phyloP scores from a whole-genome alignment of 768 basidiomycete genomes.

The Suillus discolor region DNA sequence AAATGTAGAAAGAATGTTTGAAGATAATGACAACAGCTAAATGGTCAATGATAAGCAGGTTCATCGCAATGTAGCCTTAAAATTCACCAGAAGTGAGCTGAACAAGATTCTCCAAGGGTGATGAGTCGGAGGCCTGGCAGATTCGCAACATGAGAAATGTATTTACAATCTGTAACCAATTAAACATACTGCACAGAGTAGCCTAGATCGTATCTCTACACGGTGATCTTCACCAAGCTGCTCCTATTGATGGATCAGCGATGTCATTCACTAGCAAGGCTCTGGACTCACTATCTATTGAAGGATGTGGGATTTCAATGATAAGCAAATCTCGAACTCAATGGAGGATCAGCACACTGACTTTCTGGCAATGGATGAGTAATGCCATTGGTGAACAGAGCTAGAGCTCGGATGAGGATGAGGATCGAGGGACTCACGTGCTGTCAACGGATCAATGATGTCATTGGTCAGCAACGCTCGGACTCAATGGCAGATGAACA shows the following conservation, averaged over 20 bases:
- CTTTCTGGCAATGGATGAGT: no score
- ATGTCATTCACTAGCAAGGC: no score
- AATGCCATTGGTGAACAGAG: no score
- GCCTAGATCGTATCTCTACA: neutral
- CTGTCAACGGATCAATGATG: neutral
- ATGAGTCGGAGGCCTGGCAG: neutral
- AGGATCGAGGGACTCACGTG: no score
- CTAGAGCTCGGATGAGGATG: no score
- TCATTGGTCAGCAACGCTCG: no score
- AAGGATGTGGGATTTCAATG: no score
- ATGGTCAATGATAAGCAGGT: neutral
- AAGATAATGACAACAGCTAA: neutral
- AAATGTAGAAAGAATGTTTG: neutral
- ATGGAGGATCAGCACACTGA: no score
- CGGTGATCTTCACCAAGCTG: no score
- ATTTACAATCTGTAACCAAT: neutral
- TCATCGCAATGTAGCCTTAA: neutral
- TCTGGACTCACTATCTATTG: neutral
- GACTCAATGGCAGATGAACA: no score
- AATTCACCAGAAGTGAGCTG: constrained; percentile 1
- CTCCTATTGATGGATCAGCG: no score
- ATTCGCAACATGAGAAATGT: neutral
- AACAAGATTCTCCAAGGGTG: neutral
- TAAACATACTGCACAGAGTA: neutral
- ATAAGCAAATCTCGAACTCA: no score